A percentile compares a stretch with the other conserved stretches of the same genome.
These are phyloP conservation scores for Mychonastes homosphaera DNA, from an alignment of 139 green algal species.

Conservation along the genomic window DNA sequence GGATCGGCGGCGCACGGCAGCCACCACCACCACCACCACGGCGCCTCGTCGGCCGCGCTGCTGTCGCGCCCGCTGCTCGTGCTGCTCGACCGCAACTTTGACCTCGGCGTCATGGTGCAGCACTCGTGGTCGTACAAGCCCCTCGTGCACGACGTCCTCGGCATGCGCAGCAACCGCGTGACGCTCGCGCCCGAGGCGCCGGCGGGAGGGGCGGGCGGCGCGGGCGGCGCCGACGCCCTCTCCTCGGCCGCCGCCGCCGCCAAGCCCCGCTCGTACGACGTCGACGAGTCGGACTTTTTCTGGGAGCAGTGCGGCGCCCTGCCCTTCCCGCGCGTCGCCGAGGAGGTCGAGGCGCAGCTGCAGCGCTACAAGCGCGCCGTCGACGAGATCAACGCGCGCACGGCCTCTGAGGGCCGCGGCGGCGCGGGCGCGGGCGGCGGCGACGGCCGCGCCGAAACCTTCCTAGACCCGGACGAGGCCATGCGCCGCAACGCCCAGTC, in stretches of 20 bases:
- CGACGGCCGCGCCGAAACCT: constrained; percentile 1
- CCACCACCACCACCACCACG: too few relatives aligned
- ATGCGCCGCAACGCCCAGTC: constrained; percentile 52
- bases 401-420: constrained; percentile 23
- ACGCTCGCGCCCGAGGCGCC: constrained; percentile 28
- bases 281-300: constrained; percentile 82
- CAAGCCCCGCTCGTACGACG: constrained; percentile 61
- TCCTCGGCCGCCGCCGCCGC: constrained; percentile 27
- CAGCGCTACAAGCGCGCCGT: constrained; percentile 79
- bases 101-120: constrained; percentile 77
- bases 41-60: constrained; percentile 37
- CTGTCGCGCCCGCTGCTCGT: constrained; percentile 83
- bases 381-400: constrained; percentile 82
- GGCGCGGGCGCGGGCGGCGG: constrained; percentile 7
- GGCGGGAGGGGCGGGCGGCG: constrained; percentile 16
- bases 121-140: constrained; percentile 95
- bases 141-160: constrained; percentile 91
- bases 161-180: constrained; percentile 83
- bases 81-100: constrained; percentile 96
- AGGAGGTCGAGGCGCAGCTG: constrained; percentile 65
- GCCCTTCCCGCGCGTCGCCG: constrained; percentile 59
- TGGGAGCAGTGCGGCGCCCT: constrained; percentile 58
- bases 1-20: background rate
- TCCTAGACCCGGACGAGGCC: constrained; percentile 46
- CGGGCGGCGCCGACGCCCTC: constrained; percentile 21